phyloP scores from a whole-genome alignment of 805 yeast species.

The Candida loeiensis region DNA sequence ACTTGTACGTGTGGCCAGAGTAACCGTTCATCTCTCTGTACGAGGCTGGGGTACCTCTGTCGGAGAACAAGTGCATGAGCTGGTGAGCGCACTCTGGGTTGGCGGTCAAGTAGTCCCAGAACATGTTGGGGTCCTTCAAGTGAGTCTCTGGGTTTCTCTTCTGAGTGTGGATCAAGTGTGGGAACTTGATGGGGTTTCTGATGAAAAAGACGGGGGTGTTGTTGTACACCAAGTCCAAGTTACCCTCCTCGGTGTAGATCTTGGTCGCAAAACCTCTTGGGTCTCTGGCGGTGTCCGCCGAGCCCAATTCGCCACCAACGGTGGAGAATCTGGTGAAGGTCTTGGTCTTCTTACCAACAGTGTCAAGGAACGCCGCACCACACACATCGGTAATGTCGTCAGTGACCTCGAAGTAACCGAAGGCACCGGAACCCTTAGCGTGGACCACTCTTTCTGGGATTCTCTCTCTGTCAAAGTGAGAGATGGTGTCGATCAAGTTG shows the following conservation, averaged over 20 bases:
- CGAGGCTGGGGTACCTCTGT: slow-evolving; percentile 78
- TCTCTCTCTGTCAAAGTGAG: slow-evolving; percentile 63
- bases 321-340: slow-evolving; percentile 54
- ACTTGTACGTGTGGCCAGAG: slow-evolving; percentile 81
- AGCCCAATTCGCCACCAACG: slow-evolving; percentile 67
- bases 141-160: slow-evolving; percentile 72
- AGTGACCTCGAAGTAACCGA: slow-evolving; percentile 55
- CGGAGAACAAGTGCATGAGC: slow-evolving; percentile 68
- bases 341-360: slow-evolving; percentile 28
- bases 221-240: slow-evolving; percentile 69
- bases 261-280: slow-evolving; percentile 69
- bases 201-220: slow-evolving; percentile 68
- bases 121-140: slow-evolving; percentile 74
- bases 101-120: slow-evolving; percentile 76
- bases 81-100: slow-evolving; percentile 77
- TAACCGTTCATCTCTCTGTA: slow-evolving; percentile 79
- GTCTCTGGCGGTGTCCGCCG: slow-evolving; percentile 64
- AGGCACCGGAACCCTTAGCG: slow-evolving; percentile 65
- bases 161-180: slow-evolving; percentile 64
- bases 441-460: slow-evolving; percentile 68
- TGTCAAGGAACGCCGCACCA: slow-evolving; percentile 25
- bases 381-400: slow-evolving; percentile 37
- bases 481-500: slow-evolving; percentile 52
- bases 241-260: slow-evolving; percentile 65
- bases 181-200: slow-evolving; percentile 62